Evolutionary conservation across 345 rosid genomes (phyloP), one percentile per base, ranked within the genome.

Genomic region (Brassica incana): DNA sequence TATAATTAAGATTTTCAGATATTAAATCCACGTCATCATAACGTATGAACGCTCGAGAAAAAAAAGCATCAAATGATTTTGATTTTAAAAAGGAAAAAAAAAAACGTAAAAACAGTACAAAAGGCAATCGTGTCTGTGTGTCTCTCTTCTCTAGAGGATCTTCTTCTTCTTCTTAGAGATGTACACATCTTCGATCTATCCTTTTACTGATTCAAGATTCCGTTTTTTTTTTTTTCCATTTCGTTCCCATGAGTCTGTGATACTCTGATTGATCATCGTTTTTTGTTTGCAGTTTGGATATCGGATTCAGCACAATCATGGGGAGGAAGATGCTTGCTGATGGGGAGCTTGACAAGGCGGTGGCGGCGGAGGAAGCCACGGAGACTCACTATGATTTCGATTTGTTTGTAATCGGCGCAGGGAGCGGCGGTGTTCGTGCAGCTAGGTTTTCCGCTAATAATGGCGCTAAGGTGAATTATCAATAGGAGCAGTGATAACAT

Each of bases 341-440:
- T 68, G 99, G 96, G 67, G 94, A 89, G 74, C 30, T 82, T 32
- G 82, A 74, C 67, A 81, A 81, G 25, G 67, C 84, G 8, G 69
- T 27, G 62, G 87, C 79, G 25, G 67, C 83, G 4, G 69, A 23
- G 62, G 87, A 77, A 67, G 45, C 36, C 0, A 73, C 12, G n/a
- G 71, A 4, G 43, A 20, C 64, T n/a, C 86, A 85, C 62, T 93
- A 83, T 73, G 98, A 95, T 77, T 95, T 86, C 52, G 99, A 95
- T 79, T 85, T 95, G 84, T 95, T 95, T 65, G 97, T 95, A 3
- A 90, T 95, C 62, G 98, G 98, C 32, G 98, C 98, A 6, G 99
- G 99, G 54, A 95, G 99, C 45, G 99, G 99, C 7, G 99, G 99
- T 58, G 98, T 95, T 83, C 97, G 98, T 48, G 97, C 98, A 7